phyloP scores from a whole-genome alignment of 2,329 filamentous ascomycete genomes.

The Botryotinia calthae region DNA sequence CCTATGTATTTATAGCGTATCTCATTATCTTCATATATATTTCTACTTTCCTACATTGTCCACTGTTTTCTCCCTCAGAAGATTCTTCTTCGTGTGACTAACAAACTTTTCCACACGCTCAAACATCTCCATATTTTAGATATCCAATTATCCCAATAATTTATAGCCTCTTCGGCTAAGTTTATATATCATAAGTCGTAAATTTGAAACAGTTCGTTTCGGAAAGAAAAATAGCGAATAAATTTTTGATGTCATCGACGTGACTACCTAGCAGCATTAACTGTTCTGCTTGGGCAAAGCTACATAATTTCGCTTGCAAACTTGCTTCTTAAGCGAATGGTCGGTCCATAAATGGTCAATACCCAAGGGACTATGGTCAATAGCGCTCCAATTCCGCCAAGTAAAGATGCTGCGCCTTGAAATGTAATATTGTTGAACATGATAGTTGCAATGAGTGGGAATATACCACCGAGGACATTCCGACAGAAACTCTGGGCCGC shows the following conservation, averaged over 20 bases:
- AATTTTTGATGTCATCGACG: not conserved
- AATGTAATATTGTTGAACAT: slow-evolving; percentile 74
- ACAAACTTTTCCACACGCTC: not conserved
- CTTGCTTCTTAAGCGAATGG: slow-evolving; percentile 71
- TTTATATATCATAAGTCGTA: not conserved
- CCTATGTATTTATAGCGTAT: not conserved
- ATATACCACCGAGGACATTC: slow-evolving; percentile 77
- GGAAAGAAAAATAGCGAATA: not conserved
- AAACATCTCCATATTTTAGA: too few relatives aligned
- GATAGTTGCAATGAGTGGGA: slow-evolving; percentile 71
- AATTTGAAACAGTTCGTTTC: not conserved
- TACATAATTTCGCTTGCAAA: slow-evolving; percentile 53
- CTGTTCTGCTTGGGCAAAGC: not conserved
- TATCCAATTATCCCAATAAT: not conserved
- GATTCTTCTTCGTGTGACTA: not conserved
- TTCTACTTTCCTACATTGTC: not conserved
- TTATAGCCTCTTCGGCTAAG: not conserved
- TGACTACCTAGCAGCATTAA: not conserved
- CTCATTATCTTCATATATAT: not conserved
- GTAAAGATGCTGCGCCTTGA: slow-evolving; percentile 66
- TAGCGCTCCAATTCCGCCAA: slow-evolving; percentile 65
- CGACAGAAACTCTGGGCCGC: slow-evolving; percentile 85
- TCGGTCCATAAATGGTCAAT: slow-evolving; percentile 73
- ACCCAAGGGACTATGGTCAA: slow-evolving; percentile 87
- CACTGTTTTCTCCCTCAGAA: not conserved